These are phyloP conservation scores for Alternaria arbusti DNA, from an alignment of 2,329 filamentous ascomycete genomes.

Conservation along the genomic window DNA sequence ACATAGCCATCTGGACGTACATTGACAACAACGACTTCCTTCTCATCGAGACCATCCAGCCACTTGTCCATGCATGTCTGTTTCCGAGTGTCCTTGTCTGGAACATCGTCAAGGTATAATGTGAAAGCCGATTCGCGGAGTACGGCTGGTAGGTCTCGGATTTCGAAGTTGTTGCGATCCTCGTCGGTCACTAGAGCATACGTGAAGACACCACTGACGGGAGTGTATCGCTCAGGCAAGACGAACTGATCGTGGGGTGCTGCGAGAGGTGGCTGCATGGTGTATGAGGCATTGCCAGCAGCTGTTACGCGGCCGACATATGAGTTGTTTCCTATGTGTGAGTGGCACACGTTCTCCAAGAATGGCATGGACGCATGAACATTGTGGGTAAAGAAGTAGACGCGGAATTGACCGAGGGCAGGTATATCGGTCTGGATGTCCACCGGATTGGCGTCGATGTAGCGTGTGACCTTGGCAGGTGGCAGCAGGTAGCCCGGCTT, in stretches of 20 bases:
- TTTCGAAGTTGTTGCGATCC: constrained; percentile 68
- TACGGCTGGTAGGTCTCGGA: constrained; percentile 67
- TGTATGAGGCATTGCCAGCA: constrained; percentile 68
- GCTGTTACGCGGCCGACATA: constrained; percentile 66
- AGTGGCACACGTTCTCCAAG: constrained; percentile 64
- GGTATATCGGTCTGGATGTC: constrained; percentile 80
- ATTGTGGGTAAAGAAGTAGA: constrained; percentile 74
- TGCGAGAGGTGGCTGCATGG: constrained; percentile 61
- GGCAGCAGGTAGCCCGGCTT: constrained; percentile 59
- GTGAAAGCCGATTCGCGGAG: constrained; percentile 73
- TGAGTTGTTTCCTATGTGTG: constrained; percentile 59
- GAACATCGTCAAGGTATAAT: constrained; percentile 72
- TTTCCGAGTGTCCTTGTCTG: constrained; percentile 60
- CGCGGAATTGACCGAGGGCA: constrained; percentile 76
- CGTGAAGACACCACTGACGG: constrained; percentile 72
- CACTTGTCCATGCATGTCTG: constrained; percentile 69
- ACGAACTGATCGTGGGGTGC: constrained; percentile 70
- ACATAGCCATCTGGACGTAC: constrained; percentile 78
- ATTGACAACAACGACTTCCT: constrained; percentile 69
- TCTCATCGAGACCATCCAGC: constrained; percentile 64
- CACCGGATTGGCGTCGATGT: constrained; percentile 78
- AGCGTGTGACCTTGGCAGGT: constrained; percentile 74
- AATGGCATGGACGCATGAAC: constrained; percentile 63
- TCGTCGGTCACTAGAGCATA: constrained; percentile 69
- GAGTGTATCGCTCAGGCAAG: constrained; percentile 71